phyloP scores from a whole-genome alignment of 345 rosid genomes.

The Cochlearia excelsa region DNA sequence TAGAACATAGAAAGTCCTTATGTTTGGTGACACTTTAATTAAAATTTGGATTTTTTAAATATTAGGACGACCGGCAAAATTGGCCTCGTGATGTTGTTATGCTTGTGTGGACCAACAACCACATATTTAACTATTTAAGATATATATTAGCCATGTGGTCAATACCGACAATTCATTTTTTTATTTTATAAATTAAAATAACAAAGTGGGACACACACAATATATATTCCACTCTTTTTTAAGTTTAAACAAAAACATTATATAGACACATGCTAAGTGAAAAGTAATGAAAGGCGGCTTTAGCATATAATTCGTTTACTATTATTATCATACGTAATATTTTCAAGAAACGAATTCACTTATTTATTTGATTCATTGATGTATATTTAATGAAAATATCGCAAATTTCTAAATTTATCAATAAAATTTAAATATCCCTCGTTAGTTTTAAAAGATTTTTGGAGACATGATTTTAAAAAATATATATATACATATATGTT shows the following conservation, averaged over 20 bases:
- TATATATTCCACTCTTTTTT: conserved; percentile 6
- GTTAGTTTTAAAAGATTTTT: no score
- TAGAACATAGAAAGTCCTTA: conserved; percentile 6
- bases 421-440: no score
- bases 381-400: no score
- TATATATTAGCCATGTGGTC: conserved; percentile 9
- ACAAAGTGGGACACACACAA: conserved; percentile 15
- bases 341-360: background rate
- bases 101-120: conserved; percentile 5
- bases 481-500: no score
- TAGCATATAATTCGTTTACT: conserved; percentile 10
- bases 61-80: background rate
- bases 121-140: background rate
- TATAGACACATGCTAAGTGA: conserved; percentile 19
- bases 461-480: no score
- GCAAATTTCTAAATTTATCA: no score
- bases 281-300: conserved; percentile 32
- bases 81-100: conserved; percentile 15
- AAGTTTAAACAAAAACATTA: background rate
- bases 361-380: no score
- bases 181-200: conserved; percentile 6
- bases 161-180: conserved; percentile 4
- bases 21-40: background rate
- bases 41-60: background rate
- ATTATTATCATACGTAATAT: background rate